Evolutionary conservation across 768 basidiomycete species (phyloP), one percentile per base, ranked within the genome.

Genomic region (Amanita jacksonii): DNA sequence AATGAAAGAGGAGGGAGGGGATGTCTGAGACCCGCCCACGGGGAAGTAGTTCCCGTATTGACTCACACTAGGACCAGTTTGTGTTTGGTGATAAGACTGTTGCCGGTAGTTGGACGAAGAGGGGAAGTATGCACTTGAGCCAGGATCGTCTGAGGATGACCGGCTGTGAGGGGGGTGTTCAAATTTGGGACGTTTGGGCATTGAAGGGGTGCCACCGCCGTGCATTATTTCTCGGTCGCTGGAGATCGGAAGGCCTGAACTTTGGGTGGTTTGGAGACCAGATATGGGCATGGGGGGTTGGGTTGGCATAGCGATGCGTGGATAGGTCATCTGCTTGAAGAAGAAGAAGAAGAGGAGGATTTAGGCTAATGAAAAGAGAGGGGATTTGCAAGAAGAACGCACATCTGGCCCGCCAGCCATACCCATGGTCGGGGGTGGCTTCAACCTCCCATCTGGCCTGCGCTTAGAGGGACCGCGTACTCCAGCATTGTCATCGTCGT

Each of bases 401-500:
- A 45, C 44, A 7, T 45, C 44, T 3, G 41, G 10, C n/a, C 33
- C 32, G 15, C 35, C 23, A 20, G 24, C 23, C 16, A 44, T 25
- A 15, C 20, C 15, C 19, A 45, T 15, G 9, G 44, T 13, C 8
- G 36, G 24, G 7, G 47, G 36, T 16, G 54, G 57, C 39, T 66
- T 68, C 43, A 61, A 30, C 47, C 62, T 63, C 0, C 62, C 63
- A 46, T 62, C 61, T 15, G 54, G 51, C 15, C 58, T 55, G n/a
- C 66, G 54, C 52, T 65, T 64, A 19, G 19, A 51, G 8, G 27
- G 30, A 35, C 34, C 51, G 33, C 19, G 49, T 33, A 16, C 48
- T 40, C 50, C 45, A 8, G 57, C 46, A 16, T 52, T 57, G 18
- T 56, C 60, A 31, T 64, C 67, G 27, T 68, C 70, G 31, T 69